phyloP scores from a whole-genome alignment of 140 eudicot genomes.

The Oenanthe javanica region DNA sequence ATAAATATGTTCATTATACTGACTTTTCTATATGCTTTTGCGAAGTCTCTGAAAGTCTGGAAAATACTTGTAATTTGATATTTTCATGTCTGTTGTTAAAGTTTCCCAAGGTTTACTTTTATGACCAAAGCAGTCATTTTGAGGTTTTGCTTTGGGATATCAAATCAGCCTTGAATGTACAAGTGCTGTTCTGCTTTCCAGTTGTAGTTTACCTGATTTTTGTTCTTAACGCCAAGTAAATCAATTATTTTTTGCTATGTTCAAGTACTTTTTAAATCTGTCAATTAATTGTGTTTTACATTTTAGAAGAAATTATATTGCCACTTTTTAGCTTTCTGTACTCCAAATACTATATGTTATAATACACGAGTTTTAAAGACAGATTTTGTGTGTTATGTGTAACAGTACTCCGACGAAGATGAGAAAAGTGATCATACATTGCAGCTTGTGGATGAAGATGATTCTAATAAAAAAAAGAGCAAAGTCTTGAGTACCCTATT shows the following conservation, averaged over 20 bases:
- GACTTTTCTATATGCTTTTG: background rate
- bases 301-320: background rate
- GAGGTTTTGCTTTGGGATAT: background rate
- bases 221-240: background rate
- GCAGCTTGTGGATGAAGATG: constrained; percentile 31
- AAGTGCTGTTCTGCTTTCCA: background rate
- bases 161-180: background rate
- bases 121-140: background rate
- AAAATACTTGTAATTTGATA: no score
- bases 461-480: constrained; percentile 20
- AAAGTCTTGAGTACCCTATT: constrained; percentile 36
- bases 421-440: constrained; percentile 27
- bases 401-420: constrained; percentile 74
- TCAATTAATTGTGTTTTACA: background rate
- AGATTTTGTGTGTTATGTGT: constrained; percentile 5
- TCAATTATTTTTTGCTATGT: background rate
- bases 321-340: background rate
- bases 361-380: background rate
- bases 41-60: background rate
- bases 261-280: background rate
- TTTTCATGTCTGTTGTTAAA: background rate
- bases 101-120: background rate
- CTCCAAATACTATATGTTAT: background rate
- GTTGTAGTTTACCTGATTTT: background rate
- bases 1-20: background rate